These are phyloP conservation scores for Gracilaria caudata DNA, from an alignment of 23 red algal species.

Conservation along the genomic window DNA sequence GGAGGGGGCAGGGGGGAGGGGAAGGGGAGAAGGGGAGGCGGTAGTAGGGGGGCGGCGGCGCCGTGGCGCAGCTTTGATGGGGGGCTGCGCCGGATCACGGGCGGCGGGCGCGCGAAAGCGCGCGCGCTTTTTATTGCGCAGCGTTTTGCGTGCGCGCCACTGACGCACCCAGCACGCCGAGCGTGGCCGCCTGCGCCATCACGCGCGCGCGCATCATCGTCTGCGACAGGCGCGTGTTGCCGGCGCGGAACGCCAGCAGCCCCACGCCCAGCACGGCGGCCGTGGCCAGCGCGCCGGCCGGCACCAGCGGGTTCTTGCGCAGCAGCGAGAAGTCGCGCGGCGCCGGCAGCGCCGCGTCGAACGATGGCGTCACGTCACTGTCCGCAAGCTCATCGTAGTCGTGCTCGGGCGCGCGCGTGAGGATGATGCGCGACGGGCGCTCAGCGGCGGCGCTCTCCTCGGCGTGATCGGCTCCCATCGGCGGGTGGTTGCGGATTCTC, in stretches of 20 bases:
- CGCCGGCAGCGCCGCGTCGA: neutral
- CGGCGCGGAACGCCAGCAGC: conserved; percentile 72
- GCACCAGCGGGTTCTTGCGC: conserved; percentile 80
- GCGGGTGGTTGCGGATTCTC: too few species aligned
- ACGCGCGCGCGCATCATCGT: conserved; percentile 84
- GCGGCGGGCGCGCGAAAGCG: too few species aligned
- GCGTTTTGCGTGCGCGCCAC: conserved; percentile 19
- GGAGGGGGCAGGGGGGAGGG: neutral
- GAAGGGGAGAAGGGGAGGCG: neutral
- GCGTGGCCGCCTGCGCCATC: conserved; percentile 76
- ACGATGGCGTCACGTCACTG: neutral
- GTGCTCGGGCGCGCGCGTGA: neutral
- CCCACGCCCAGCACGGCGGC: conserved; percentile 75
- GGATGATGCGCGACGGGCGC: neutral
- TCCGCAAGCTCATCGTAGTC: neutral
- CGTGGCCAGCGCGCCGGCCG: conserved; percentile 69
- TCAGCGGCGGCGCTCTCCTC: too few species aligned
- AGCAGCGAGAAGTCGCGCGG: conserved; percentile 36
- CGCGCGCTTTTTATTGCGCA: conserved; percentile 7
- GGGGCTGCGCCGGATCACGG: too few species aligned
- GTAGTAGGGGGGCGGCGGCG: neutral
- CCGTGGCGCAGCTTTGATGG: too few species aligned
- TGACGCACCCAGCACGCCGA: conserved; percentile 52
- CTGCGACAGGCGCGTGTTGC: conserved; percentile 74
- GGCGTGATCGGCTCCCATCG: too few species aligned